phyloP scores from a whole-genome alignment of 2,329 filamentous ascomycete genomes.

The Xylaria sp. region DNA sequence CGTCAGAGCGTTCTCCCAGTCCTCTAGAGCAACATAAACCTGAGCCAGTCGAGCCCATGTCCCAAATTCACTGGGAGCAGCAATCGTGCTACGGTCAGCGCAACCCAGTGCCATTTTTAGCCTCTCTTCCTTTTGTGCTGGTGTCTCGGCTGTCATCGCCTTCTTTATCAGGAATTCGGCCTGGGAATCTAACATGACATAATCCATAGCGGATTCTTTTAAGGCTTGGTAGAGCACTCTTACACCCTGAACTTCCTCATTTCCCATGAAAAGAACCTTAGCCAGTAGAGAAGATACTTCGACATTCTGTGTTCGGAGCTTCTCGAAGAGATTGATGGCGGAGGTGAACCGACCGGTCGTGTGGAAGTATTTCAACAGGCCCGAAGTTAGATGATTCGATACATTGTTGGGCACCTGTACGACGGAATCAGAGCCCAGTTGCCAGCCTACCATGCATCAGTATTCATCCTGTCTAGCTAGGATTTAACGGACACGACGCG shows the following conservation, averaged over 20 bases:
- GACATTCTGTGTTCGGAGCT: constrained; percentile 85
- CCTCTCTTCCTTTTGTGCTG: constrained; percentile 67
- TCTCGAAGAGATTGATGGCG: constrained; percentile 97
- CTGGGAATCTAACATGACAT: constrained; percentile 93
- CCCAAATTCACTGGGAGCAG: constrained; percentile 94
- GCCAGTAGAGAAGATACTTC: constrained; percentile 93
- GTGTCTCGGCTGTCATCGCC: constrained; percentile 61
- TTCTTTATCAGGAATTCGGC: constrained; percentile 91
- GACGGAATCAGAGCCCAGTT: constrained; percentile 93
- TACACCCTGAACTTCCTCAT: constrained; percentile 96
- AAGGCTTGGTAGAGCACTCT: constrained; percentile 85
- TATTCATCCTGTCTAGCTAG: neutral
- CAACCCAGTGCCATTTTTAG: constrained; percentile 88
- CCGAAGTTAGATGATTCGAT: constrained; percentile 93
- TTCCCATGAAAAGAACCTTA: constrained; percentile 89
- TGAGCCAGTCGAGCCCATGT: constrained; percentile 95
- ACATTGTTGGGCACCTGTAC: constrained; percentile 98
- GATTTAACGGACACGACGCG: neutral
- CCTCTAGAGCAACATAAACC: constrained; percentile 90
- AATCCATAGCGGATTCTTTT: constrained; percentile 95
- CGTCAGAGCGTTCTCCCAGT: constrained; percentile 94
- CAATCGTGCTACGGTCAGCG: constrained; percentile 91
- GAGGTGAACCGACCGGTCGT: constrained; percentile 94
- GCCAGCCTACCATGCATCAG: constrained; percentile 69
- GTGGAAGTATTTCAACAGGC: constrained; percentile 90